Evolutionary conservation across 1,139 yeast genomes (phyloP), one percentile per base, ranked within the genome.

Genomic region (Geotrichum siamense): DNA sequence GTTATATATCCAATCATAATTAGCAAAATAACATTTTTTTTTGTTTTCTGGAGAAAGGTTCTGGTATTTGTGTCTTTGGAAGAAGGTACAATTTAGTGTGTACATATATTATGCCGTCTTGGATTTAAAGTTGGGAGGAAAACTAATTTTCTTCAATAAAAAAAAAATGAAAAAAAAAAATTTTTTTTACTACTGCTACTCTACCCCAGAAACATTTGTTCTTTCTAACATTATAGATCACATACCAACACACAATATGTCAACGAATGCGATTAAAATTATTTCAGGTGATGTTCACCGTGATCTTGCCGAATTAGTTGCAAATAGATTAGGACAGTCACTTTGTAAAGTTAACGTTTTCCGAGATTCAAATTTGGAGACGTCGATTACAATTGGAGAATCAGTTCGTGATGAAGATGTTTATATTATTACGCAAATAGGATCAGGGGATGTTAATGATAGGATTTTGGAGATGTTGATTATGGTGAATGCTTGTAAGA

Each of bases 401-500:
- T 83, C 95, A 23, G 94, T 91, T 34, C 79, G 98, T 67, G 98
- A 91, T 62, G 97, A 91, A 63, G 98, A 91, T 62, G 49, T 91
- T 35, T 91, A 82, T 63, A 84, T 91, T 53, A 75, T 91, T 49
- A 73, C 75, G 55, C 97, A 91, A 66, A 85, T 89, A 38, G 96
- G 96, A 19, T 82, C 93, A 38, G 97, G 96, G 21, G 70, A 67
- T 33, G 93, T 91, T 45, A 91, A 91, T 61, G 96, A 89, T 64
- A 76, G 82, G 51, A 80, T 91, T 38, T 70, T 91, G 69, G 98
- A 91, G 63, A 69, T 89, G 42, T 69, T 91, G 55, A 84, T 89
- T 58, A 85, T 89, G 83, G 82, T 91, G 57, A 86, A 86, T 62
- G 97, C 97, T 20, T 91, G 97, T 66, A 84, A 83, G 60, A 85